Base-by-base conservation (phyloP, 2,329 filamentous ascomycete genomes). In the Nannizziopsis barbatae region DNA sequence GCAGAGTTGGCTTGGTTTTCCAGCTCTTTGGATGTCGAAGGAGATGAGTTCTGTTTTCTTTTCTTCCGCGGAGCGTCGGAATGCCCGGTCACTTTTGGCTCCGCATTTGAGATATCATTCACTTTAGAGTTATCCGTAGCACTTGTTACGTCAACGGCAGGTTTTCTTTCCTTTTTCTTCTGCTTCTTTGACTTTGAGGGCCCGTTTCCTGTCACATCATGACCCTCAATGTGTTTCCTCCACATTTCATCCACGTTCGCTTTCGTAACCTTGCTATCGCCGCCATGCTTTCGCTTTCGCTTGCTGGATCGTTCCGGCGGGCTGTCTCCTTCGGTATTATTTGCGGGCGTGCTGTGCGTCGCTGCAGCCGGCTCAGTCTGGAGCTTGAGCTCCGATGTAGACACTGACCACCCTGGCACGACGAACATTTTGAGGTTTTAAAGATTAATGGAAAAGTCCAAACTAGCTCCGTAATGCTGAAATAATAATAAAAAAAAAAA, bases 321-420 rank as follows among this genome's bases (percentile, higher is more conserved):
- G 14, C 56, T 48, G 48, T 57, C 53, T 39, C 50, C 41, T 22
- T 54, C 49, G 56, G 58, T 57, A 56, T 61, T 58, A 36, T 62
- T 58, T 45, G 47, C 11, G 1, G 37, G 42, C n/a, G 45, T 2
- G 7, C 55, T 42, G 54, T 64, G 63, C 45, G 72, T 64, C 53
- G 88, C 75, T 44, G 83, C 77, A 14, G 62, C 60, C 52, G 60
- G 60, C 52, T 75, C 70, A 14, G 71, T 75, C 67, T 95, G 86
- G 27, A 79, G 68, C 66, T 86, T 87, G 54, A 93, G 77, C 45
- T 71, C 71, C 56, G 80, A 77, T 53, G 82, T 76, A 49, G 86
- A 79, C 32, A 95, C 75, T 35, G 86, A 86, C 89, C 90, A 95
- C 57, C 92, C 92, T 60, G 86, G 85, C 27, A 96, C 89, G 8